phyloP scores from a whole-genome alignment of 441 rosid species.

The Pelargonium cotyledonis region DNA sequence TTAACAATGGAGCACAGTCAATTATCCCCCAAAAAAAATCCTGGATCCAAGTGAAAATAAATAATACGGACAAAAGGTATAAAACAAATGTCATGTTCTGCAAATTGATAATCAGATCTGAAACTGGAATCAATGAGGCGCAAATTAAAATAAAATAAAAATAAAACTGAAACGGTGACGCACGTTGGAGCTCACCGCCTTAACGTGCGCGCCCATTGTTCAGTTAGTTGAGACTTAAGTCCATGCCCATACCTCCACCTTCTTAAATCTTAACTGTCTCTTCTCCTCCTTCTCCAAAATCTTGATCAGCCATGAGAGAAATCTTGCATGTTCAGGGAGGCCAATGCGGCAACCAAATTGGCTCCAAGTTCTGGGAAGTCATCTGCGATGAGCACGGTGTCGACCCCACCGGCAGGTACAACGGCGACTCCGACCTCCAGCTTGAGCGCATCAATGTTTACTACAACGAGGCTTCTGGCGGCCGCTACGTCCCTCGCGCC shows the following conservation, averaged over 20 bases:
- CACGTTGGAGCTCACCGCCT: neutral
- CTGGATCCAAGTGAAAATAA: no score
- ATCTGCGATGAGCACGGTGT: conserved; percentile 38
- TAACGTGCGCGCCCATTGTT: neutral
- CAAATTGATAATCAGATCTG: no score
- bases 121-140: no score
- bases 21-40: no score
- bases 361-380: conserved; percentile 42
- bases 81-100: no score
- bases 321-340: conserved; percentile 52
- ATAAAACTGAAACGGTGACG: neutral
- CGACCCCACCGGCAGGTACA: conserved; percentile 48
- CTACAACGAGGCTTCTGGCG: conserved; percentile 55
- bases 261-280: neutral
- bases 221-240: neutral
- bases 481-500: conserved; percentile 50
- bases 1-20: no score
- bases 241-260: neutral
- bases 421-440: conserved; percentile 43
- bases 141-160: no score
- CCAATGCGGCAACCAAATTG: conserved; percentile 53
- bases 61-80: no score
- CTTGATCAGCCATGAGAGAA: conserved; percentile 35
- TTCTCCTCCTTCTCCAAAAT: neutral
- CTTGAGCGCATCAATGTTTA: conserved; percentile 49